These are phyloP conservation scores for Evernia prunastri DNA, from an alignment of 495 filamentous ascomycete species.

Conservation along the genomic window DNA sequence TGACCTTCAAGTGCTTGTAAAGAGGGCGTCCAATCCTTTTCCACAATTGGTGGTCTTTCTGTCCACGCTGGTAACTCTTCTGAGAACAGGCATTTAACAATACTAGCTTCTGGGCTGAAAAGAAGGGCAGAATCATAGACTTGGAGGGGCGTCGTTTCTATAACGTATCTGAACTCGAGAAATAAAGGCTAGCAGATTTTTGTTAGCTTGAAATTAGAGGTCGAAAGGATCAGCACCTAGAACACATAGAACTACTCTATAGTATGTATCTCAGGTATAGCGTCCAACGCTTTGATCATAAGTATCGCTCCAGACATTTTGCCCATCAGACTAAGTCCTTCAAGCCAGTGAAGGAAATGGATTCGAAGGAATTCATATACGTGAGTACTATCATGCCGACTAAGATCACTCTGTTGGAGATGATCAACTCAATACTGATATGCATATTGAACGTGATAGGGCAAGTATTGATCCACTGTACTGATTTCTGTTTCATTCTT, in stretches of 20 bases:
- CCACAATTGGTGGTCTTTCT: conserved; percentile 6
- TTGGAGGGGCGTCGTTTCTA: conserved; percentile 11
- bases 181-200: conserved; percentile 4
- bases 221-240: not conserved
- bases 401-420: conserved; percentile 20
- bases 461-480: conserved; percentile 28
- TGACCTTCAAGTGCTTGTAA: conserved; percentile 25
- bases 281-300: not conserved
- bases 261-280: conserved; percentile 5
- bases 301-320: conserved; percentile 17
- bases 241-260: not conserved
- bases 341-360: conserved; percentile 28
- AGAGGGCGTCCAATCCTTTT: conserved; percentile 14
- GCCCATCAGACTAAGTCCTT: conserved; percentile 24
- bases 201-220: conserved; percentile 5
- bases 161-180: conserved; percentile 5
- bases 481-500: conserved; percentile 16
- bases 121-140: conserved; percentile 12
- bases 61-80: conserved; percentile 12
- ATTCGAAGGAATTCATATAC: conserved; percentile 22
- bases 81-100: conserved; percentile 8
- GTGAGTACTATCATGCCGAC: conserved; percentile 18
- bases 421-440: conserved; percentile 32
- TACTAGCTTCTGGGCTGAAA: conserved; percentile 12
- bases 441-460: conserved; percentile 28